Evolutionary conservation across 306 rosid genomes (phyloP).

Genomic region (Glycyrrhiza uralensis): DNA sequence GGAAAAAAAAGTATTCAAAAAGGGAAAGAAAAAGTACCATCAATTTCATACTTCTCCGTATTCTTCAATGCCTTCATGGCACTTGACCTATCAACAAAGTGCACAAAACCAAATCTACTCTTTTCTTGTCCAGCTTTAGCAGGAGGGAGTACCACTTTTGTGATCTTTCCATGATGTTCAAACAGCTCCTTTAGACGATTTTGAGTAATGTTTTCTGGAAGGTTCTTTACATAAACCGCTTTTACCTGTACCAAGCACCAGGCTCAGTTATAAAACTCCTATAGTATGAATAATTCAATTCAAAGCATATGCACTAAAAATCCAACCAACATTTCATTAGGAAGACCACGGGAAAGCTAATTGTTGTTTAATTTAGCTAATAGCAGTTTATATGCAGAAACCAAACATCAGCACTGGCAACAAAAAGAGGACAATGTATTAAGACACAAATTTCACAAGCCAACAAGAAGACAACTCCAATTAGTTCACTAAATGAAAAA

Average conservation of each 20-base stretch:
- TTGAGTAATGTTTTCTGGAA: slow-evolving; percentile 60
- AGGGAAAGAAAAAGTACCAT: slow-evolving; percentile 40
- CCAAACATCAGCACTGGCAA: too few species aligned
- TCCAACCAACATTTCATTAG: neutral
- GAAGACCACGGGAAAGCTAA: neutral
- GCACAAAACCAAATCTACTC: slow-evolving; percentile 75
- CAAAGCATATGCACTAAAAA: slow-evolving; percentile 8
- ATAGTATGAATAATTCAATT: neutral
- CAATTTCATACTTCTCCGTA: slow-evolving; percentile 66
- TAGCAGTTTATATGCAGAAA: neutral
- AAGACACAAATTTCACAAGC: neutral
- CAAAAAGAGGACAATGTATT: too few species aligned
- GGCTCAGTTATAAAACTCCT: slow-evolving; percentile 8
- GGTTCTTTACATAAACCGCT: slow-evolving; percentile 67
- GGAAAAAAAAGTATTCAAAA: neutral
- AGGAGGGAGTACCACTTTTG: slow-evolving; percentile 70
- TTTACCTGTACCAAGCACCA: slow-evolving; percentile 49
- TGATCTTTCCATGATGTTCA: slow-evolving; percentile 67
- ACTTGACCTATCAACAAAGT: slow-evolving; percentile 62
- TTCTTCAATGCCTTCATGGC: slow-evolving; percentile 64
- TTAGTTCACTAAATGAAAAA: neutral
- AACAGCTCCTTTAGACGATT: slow-evolving; percentile 46
- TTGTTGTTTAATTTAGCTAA: neutral
- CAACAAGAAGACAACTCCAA: neutral
- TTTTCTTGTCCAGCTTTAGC: slow-evolving; percentile 67